phyloP scores from a whole-genome alignment of 1,284 basidiomycete species.

The Fomitopsis schrenkii region DNA sequence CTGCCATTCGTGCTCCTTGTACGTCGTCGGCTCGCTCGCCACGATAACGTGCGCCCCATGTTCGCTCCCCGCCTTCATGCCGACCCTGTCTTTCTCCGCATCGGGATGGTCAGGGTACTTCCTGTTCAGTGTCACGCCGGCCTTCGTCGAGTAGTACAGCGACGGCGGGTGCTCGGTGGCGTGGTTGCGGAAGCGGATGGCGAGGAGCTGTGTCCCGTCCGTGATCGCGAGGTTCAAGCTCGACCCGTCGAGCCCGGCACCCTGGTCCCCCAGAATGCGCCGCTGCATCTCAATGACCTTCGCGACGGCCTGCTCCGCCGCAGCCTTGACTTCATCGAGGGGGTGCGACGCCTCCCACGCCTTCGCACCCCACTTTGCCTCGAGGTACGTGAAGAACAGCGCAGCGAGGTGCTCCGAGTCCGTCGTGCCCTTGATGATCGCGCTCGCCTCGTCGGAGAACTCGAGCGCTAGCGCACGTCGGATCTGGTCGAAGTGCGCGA shows the following conservation, averaged over 20 bases:
- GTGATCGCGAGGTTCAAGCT: conserved; percentile 31
- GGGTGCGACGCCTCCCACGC: conserved; percentile 27
- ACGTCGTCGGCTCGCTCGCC: conserved; percentile 34
- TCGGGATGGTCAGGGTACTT: conserved; percentile 37
- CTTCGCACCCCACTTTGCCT: conserved; percentile 18
- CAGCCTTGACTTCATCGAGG: conserved; percentile 26
- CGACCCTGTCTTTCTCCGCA: conserved; percentile 16
- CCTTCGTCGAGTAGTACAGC: conserved; percentile 33
- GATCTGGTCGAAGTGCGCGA: conserved; percentile 28
- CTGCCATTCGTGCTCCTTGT: conserved; percentile 28
- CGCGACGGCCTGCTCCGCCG: conserved; percentile 26
- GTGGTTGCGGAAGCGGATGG: conserved; percentile 31
- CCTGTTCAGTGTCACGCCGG: conserved; percentile 33
- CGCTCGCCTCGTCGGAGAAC: conserved; percentile 23
- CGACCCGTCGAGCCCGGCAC: conserved; percentile 18
- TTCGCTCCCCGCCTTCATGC: conserved; percentile 20
- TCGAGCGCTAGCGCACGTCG: conserved; percentile 19
- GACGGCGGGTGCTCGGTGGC: conserved; percentile 32
- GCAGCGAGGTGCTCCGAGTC: conserved; percentile 37
- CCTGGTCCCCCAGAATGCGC: conserved; percentile 12
- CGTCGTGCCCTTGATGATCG: conserved; percentile 31
- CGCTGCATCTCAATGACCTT: conserved; percentile 25
- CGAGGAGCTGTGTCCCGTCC: conserved; percentile 29
- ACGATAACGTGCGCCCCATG: conserved; percentile 33
- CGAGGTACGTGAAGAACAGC: conserved; percentile 33